Conservation (phyloP, 176 grass and related monocot species). For the Rhipidocladum racemiflorum region DNA sequence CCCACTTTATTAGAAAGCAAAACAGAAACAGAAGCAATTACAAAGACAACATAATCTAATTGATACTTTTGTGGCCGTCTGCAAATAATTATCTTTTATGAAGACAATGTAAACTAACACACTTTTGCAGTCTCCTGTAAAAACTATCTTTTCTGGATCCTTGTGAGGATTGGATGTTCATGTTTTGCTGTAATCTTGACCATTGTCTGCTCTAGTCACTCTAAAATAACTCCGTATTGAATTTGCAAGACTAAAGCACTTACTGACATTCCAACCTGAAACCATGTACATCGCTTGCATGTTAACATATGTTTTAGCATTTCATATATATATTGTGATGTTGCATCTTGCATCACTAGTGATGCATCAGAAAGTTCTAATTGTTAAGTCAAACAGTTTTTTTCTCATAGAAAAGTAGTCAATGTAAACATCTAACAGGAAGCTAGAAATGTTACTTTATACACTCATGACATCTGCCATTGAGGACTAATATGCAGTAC, state of each 20-base stretch:
- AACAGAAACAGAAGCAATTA: neutral
- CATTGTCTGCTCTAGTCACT: neutral
- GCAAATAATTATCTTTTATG: constrained; percentile 1
- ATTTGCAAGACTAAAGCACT: neutral
- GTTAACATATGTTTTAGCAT: neutral
- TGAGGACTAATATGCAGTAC: neutral
- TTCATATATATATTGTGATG: neutral
- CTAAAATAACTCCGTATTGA: neutral
- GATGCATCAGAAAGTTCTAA: constrained; percentile 2
- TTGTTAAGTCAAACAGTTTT: neutral
- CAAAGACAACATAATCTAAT: neutral
- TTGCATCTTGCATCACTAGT: neutral
- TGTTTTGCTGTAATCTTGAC: neutral
- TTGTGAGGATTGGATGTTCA: neutral
- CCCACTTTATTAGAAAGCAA: too few species aligned
- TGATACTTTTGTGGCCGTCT: neutral
- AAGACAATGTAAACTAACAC: neutral
- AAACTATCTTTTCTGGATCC: neutral
- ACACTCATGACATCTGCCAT: neutral
- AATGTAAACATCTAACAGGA: neutral
- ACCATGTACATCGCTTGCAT: neutral
- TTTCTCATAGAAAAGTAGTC: neutral
- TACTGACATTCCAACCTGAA: neutral
- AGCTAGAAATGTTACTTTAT: neutral
- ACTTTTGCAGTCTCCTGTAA: neutral